Evolutionary conservation across 1,284 basidiomycete genomes (phyloP), one percentile per base, ranked within the genome.

Genomic region (Sutorius eximius): DNA sequence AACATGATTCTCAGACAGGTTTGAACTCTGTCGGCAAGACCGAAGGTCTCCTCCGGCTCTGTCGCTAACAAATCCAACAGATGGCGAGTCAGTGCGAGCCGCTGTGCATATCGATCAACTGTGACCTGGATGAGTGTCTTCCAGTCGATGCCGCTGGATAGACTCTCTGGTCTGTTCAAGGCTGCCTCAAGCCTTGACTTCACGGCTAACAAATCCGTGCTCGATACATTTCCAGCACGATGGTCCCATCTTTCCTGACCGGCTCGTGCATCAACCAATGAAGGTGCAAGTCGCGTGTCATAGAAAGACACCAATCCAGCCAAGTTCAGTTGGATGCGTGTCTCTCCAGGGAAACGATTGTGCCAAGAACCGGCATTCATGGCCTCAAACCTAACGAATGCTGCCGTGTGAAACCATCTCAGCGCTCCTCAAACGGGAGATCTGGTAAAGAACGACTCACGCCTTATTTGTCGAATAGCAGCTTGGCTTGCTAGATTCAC

Each of bases 101-200:
- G 69, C 22, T 71, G 66, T 0, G 68, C 71, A 45, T 75, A 78
- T 20, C 80, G 72, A 36, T 80, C 74, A 2, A 75, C 68, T 6
- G 80, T 63, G 32, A 75, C 69, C 20, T 70, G 70, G 20, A 73
- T 48, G 30, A 82, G 63, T 2, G 70, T 69, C 34, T 58, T 60
- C 80, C 81, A 82, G 58, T 81, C 75, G 5, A 79, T 60, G 0
- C 74, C 74, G 43, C 73, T 77, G 2, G 60, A 56, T 0, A 49
- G 42, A 15, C 53, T 44, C 33, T 53, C 9, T 3, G 55, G 56
- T 24, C 54, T 47, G 15, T 41, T 49, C 45, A 76, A 50, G 8
- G 45, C 59, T 4, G 59, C 61, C n/a, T 63, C 61, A 2, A 77
- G 44, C 6, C 58, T 63, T 6, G 53, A 56, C 49, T 50, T 66